Evolutionary conservation across 495 filamentous ascomycete species (phyloP), one percentile per base, ranked within the genome.

Genomic region (Hyaloscypha finlandica): DNA sequence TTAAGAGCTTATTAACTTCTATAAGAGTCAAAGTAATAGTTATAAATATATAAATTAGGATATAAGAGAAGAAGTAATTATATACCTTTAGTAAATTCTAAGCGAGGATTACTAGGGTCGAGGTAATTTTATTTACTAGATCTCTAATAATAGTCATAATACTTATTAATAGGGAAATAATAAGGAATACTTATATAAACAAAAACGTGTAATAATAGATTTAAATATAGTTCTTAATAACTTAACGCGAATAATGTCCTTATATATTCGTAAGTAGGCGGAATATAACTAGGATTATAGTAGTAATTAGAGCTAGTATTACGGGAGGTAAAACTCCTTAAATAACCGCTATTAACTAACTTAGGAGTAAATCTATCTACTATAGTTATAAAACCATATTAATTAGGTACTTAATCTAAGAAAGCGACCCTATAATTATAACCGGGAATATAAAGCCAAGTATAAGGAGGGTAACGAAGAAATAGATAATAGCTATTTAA

Each of bases 41-140:
- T 25, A 88, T 89, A 64, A 97, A 77, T 56, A 92, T 93, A 76
- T 96, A 91, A 22, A 98, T 83, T 70, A 97, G 88, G 73, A 98
- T 93, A 79, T 96, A 98, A 4, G 91, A 90, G 59, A 97, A 89
- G 80, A 96, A 98, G 77, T 97, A 93, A 77, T 96, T 97, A 69
- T 90, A 92, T 5, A 92, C 85, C 64, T 83, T 87, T 16, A 95
- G 94, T 22, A 97, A 78, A 68, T 91, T 90, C 29, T 81, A 71
- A 19, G 95, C 88, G 19, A 98, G 83, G 62, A 97, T 77, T 12
- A 66, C 79, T 0, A 90, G 80, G n/a, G 83, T 88, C 6, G 71
- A 75, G 6, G 73, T 65, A 11, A 94, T 92, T 4, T 90, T 69
- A 0, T 86, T 31, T 54, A 84, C 79, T 68, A 97, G 93, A 33